Conservation (phyloP, 1,284 basidiomycete species). For the Fomitiporia mediterranea region DNA sequence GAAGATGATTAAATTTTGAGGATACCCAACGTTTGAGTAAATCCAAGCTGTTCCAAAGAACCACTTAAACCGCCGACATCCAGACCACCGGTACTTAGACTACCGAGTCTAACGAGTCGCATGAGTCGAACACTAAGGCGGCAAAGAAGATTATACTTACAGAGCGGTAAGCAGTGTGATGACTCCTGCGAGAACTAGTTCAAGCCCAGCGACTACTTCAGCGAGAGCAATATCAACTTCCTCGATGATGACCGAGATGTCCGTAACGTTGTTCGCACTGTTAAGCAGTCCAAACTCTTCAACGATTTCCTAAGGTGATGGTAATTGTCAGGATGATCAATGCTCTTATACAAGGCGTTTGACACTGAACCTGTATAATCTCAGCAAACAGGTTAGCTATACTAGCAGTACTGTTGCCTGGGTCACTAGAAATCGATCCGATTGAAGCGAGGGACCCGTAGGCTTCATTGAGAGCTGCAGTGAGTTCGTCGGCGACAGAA, state of each 20-base stretch:
- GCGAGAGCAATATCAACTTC: constrained; percentile 20
- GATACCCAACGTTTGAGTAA: background rate
- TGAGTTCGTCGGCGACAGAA: constrained; percentile 18
- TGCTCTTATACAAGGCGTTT: background rate
- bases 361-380: background rate
- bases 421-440: background rate
- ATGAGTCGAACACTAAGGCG: background rate
- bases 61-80: background rate
- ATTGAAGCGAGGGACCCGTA: constrained; percentile 9
- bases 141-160: background rate
- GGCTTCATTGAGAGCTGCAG: constrained; percentile 16
- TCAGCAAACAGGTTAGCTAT: constrained; percentile 19
- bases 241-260: constrained; percentile 13
- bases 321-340: background rate
- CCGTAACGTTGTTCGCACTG: background rate
- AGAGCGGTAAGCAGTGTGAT: constrained; percentile 19
- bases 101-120: background rate
- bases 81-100: too few species aligned
- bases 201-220: constrained; percentile 20
- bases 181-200: constrained; percentile 18
- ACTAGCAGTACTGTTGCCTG: constrained; percentile 15
- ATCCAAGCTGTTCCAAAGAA: background rate
- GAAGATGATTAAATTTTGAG: background rate
- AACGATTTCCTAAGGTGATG: constrained; percentile 9
- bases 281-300: constrained; percentile 1